These are phyloP conservation scores for Phytopythium delawarense DNA, from an alignment of 352 stramenopile species.

Conservation along the genomic window DNA sequence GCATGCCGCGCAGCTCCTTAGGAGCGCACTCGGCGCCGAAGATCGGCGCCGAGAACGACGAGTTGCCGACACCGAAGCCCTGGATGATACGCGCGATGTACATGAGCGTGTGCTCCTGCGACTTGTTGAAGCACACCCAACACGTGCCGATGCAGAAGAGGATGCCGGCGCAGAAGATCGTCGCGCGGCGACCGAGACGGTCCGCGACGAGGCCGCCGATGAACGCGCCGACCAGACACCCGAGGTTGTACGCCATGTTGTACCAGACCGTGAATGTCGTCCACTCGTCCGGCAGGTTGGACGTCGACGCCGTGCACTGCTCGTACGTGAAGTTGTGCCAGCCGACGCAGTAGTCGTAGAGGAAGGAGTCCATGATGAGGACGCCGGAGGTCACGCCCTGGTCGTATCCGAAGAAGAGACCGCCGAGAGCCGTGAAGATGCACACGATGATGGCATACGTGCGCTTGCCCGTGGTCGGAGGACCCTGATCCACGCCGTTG, in stretches of 20 bases:
- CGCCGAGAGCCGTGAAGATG: constrained; percentile 24
- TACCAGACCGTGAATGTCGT: constrained; percentile 9
- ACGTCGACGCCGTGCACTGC: constrained; percentile 11
- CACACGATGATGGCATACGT: constrained; percentile 33
- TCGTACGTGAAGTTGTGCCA: constrained; percentile 24
- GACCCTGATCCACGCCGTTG: constrained; percentile 7
- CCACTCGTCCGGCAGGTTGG: constrained; percentile 10
- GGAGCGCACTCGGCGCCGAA: constrained; percentile 20
- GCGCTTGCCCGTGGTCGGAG: constrained; percentile 27
- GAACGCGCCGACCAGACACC: constrained; percentile 17
- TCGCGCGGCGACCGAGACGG: constrained; percentile 20
- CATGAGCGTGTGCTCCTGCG: constrained; percentile 20
- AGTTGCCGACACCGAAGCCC: constrained; percentile 35
- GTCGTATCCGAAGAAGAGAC: background rate
- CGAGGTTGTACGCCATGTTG: constrained; percentile 24
- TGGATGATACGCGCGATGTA: constrained; percentile 24
- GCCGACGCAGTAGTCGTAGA: constrained; percentile 31
- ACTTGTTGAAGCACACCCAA: constrained; percentile 27
- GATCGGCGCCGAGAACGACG: constrained; percentile 26
- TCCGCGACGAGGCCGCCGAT: constrained; percentile 19
- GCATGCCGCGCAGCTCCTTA: constrained; percentile 14
- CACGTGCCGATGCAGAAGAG: constrained; percentile 33
- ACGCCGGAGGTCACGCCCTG: constrained; percentile 32
- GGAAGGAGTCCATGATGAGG: constrained; percentile 47
- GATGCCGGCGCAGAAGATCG: constrained; percentile 30